Conservation (phyloP, 2,329 filamentous ascomycete genomes). For the Claviceps africana region DNA sequence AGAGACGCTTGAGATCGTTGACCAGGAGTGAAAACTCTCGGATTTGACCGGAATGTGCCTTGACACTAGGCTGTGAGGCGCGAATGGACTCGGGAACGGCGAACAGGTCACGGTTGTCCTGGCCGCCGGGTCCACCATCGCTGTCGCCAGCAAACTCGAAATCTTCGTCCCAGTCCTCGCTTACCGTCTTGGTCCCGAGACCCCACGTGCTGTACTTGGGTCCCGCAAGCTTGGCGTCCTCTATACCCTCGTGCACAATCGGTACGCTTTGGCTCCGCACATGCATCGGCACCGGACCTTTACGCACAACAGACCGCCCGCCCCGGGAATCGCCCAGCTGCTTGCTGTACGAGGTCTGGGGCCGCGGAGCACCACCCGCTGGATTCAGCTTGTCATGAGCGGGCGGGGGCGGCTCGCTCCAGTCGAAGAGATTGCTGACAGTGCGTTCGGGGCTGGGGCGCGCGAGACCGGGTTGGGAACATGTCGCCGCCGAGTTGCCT, state of each 20-base stretch:
- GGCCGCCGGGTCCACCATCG: slow-evolving; percentile 21
- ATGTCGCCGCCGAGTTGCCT: slow-evolving; percentile 25
- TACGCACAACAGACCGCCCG: slow-evolving; percentile 52
- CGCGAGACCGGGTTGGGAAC: slow-evolving; percentile 7
- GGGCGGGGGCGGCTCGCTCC: slow-evolving; percentile 53
- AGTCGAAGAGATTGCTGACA: slow-evolving; percentile 62
- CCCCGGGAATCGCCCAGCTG: slow-evolving; percentile 57
- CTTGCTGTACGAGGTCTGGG: slow-evolving; percentile 64
- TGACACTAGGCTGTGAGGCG: slow-evolving; percentile 68
- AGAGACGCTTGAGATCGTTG: slow-evolving; percentile 68
- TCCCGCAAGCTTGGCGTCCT: slow-evolving; percentile 37
- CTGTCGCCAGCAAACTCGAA: slow-evolving; percentile 56
- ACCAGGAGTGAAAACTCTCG: slow-evolving; percentile 69
- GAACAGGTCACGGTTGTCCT: slow-evolving; percentile 20
- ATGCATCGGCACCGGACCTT: slow-evolving; percentile 54
- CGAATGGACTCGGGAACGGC: slow-evolving; percentile 60
- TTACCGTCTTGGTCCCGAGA: slow-evolving; percentile 61
- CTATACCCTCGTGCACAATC: slow-evolving; percentile 49
- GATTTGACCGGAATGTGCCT: slow-evolving; percentile 71
- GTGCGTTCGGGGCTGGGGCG: slow-evolving; percentile 32
- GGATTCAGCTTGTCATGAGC: slow-evolving; percentile 46
- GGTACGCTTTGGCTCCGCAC: slow-evolving; percentile 73
- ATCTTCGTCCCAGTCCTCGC: slow-evolving; percentile 82
- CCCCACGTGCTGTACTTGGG: slow-evolving; percentile 74
- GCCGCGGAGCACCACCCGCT: slow-evolving; percentile 46